Base-by-base conservation (phyloP, 257 asterid species). In the Fraxinus anomala region DNA sequence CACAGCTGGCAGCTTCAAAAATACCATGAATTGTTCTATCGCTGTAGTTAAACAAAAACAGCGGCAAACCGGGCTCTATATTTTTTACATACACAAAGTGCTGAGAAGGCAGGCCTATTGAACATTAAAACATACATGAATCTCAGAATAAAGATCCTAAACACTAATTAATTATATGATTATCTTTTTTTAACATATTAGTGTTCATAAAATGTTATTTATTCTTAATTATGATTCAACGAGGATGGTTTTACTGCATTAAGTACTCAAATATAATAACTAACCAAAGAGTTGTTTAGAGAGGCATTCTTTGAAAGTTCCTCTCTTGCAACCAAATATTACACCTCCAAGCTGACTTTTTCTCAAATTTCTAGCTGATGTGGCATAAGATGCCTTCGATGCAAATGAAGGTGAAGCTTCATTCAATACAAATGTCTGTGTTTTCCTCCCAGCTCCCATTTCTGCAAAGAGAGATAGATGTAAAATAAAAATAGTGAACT, bases 1-100 rank as follows among this genome's bases (percentile, higher is more conserved):
- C 99, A 47, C 84, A 36, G 87, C 98, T 85, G 73, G 91, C 96
- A 76, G 99, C 98, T 90, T 93, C 96, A 78, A 80, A 94, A 76
- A 91, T 86, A 31, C 97, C 98, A 81, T 89, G 73, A 76, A 94
- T 90, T 79, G 80, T 90, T 82, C 89, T 83, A 14, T 87, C 93
- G 59, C 74, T 85, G 85, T 88, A 92, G 84, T 92, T 85, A 86
- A 94, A 92, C 84, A 94, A 80, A 86, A 94, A 92, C 72, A 92
- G 82, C 2, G 97, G 98, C 83, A 94, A 80, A 59, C 98, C 97
- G 9, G 91, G 89, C 73, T 85, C 90, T 33, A 92, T 90, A 84
- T 92, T 91, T 89, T 85, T 86, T 70, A 92, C 95, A 76, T 89
- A 92, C 14, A 80, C 72, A 69, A 91, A 79, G 80, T 94, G 96